These are phyloP conservation scores for Jatropha podagrica DNA, from an alignment of 441 rosid genomes.

Conservation along the genomic window DNA sequence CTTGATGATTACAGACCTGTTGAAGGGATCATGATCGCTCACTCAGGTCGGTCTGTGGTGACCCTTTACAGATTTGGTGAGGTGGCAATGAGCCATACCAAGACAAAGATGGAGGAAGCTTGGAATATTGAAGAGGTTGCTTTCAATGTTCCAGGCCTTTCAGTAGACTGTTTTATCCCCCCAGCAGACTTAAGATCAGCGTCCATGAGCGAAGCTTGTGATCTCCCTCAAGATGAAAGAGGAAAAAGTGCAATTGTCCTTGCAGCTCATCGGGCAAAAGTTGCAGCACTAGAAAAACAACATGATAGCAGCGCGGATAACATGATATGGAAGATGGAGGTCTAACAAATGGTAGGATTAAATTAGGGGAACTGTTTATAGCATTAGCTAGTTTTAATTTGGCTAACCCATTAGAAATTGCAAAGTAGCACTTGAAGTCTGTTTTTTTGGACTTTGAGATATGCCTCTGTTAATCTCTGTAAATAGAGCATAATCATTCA, in stretches of 20 bases:
- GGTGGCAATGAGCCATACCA: constrained; percentile 84
- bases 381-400: constrained; percentile 31
- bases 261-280: constrained; percentile 62
- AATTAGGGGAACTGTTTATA: constrained; percentile 49
- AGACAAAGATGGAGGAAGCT: constrained; percentile 90
- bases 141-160: constrained; percentile 84
- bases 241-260: constrained; percentile 42
- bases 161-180: constrained; percentile 84
- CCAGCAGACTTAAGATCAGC: constrained; percentile 70
- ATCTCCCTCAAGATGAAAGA: constrained; percentile 60
- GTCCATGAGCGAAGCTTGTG: constrained; percentile 56
- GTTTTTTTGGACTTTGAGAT: constrained; percentile 34
- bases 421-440: constrained; percentile 35
- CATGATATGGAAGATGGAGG: constrained; percentile 56
- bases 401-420: constrained; percentile 47
- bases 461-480: constrained; percentile 70
- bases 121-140: constrained; percentile 97
- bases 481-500: constrained; percentile 59
- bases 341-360: constrained; percentile 36
- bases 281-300: constrained; percentile 61
- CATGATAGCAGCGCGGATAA: constrained; percentile 32
- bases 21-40: constrained; percentile 93
- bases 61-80: constrained; percentile 90
- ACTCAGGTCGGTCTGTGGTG: constrained; percentile 78
- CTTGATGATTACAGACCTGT: constrained; percentile 78